Evolutionary conservation across 1,139 yeast species (phyloP).

Genomic region (Spathaspora sp.): DNA sequence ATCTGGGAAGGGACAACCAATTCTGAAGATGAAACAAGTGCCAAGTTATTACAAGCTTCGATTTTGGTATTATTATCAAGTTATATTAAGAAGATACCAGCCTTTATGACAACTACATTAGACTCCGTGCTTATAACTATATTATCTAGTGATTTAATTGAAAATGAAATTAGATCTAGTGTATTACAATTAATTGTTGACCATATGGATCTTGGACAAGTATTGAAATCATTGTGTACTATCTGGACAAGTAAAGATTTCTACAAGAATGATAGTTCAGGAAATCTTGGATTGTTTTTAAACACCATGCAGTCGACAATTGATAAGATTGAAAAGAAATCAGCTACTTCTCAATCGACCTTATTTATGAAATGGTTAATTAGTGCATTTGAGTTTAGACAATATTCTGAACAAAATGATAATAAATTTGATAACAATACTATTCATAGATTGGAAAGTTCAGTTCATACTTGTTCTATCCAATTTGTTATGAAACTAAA

Average conservation of each 20-base stretch:
- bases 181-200: conserved; percentile 65
- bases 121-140: conserved; percentile 58
- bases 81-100: conserved; percentile 80
- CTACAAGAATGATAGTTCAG: conserved; percentile 40
- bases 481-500: conserved; percentile 84
- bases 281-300: conserved; percentile 70
- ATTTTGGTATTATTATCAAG: conserved; percentile 72
- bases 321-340: conserved; percentile 68
- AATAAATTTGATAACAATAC: conserved; percentile 66
- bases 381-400: conserved; percentile 67
- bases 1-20: conserved; percentile 47
- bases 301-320: conserved; percentile 64
- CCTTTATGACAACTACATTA: conserved; percentile 73
- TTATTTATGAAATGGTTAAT: conserved; percentile 69
- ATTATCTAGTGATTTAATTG: conserved; percentile 57
- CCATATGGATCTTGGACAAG: conserved; percentile 64
- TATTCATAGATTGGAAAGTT: conserved; percentile 75
- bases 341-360: conserved; percentile 71
- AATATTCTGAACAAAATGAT: conserved; percentile 36
- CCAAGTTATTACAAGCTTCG: conserved; percentile 58
- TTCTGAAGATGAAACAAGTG: conserved; percentile 22
- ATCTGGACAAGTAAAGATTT: conserved; percentile 52
- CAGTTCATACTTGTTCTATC: conserved; percentile 72
- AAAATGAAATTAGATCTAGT: conserved; percentile 59
- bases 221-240: conserved; percentile 59